Percentiles rank a stretch among this genome's conserved stretches.
Evolutionary conservation across 1,284 basidiomycete species (phyloP).

Genomic region (Leucocoprinus gongylophorus): DNA sequence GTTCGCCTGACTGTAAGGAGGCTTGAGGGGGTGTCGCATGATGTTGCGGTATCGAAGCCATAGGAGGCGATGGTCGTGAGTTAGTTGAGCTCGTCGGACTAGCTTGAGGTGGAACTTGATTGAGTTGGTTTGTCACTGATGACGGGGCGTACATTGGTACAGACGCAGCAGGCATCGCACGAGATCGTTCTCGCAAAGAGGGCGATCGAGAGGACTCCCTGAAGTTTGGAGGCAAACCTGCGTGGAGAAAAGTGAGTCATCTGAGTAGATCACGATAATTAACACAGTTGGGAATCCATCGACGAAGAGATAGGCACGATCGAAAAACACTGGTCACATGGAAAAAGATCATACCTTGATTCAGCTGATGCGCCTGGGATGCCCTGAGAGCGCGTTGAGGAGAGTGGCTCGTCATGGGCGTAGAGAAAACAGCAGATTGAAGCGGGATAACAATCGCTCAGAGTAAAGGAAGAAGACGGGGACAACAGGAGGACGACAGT

Average conservation of each 20-base stretch:
- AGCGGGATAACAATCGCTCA: slow-evolving; percentile 15
- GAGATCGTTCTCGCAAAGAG: slow-evolving; percentile 49
- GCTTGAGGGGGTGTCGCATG: slow-evolving; percentile 49
- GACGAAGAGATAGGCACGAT: slow-evolving; percentile 14
- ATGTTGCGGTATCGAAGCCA: slow-evolving; percentile 38
- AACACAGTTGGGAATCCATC: slow-evolving; percentile 20
- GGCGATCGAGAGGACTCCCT: slow-evolving; percentile 67
- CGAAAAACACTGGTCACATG: slow-evolving; percentile 11
- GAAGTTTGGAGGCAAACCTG: slow-evolving; percentile 39
- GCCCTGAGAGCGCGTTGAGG: slow-evolving; percentile 42
- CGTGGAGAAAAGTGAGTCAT: slow-evolving; percentile 10
- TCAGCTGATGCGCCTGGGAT: slow-evolving; percentile 28
- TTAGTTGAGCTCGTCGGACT: slow-evolving; percentile 33
- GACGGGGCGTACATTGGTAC: slow-evolving; percentile 40
- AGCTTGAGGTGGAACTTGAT: slow-evolving; percentile 20
- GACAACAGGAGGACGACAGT: slow-evolving; percentile 16
- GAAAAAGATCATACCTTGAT: slow-evolving; percentile 28
- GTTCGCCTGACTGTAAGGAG: slow-evolving; percentile 25
- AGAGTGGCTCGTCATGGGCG: slow-evolving; percentile 52
- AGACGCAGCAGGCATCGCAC: slow-evolving; percentile 56
- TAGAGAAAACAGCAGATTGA: slow-evolving; percentile 11
- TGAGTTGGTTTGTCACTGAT: slow-evolving; percentile 24
- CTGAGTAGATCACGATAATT: slow-evolving; percentile 8
- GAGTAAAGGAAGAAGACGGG: slow-evolving; percentile 17
- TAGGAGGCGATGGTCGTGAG: slow-evolving; percentile 29